Percentiles rank a stretch among this genome's conserved stretches.
Conservation (phyloP, 2,329 filamentous ascomycete genomes). For the Aspergillus aculeatinus region DNA sequence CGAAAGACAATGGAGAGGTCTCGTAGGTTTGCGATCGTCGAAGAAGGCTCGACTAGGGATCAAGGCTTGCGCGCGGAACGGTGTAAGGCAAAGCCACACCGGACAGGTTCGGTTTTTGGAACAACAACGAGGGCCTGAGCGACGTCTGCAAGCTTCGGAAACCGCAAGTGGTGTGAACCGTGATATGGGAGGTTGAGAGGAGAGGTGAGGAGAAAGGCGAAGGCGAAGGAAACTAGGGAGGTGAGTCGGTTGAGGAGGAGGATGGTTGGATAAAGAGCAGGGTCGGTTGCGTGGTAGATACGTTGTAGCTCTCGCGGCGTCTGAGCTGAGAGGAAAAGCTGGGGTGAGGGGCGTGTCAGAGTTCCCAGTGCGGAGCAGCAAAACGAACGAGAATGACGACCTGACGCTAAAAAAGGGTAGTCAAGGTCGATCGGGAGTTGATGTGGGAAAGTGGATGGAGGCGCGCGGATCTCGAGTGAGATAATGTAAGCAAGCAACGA, state of each 20-base stretch:
- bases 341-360: constrained; percentile 24
- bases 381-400: constrained; percentile 25
- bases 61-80: constrained; percentile 18
- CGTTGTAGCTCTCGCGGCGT: neutral
- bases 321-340: constrained; percentile 10
- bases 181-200: constrained; percentile 19
- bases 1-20: constrained; percentile 4
- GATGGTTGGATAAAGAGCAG: constrained; percentile 8
- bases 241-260: constrained; percentile 4
- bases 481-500: constrained; percentile 27
- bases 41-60: constrained; percentile 19
- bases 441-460: constrained; percentile 25
- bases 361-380: constrained; percentile 26
- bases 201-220: constrained; percentile 9
- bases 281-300: constrained; percentile 9
- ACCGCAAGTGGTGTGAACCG: constrained; percentile 19
- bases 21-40: constrained; percentile 10
- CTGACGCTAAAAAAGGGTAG: constrained; percentile 27
- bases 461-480: constrained; percentile 23
- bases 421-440: constrained; percentile 26
- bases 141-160: constrained; percentile 23
- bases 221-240: constrained; percentile 16
- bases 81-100: constrained; percentile 12
- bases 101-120: constrained; percentile 15
- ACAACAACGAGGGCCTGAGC: constrained; percentile 19